Evolutionary conservation across 2,329 filamentous ascomycete genomes (phyloP).

Genomic region (Talaromyces islandicus): DNA sequence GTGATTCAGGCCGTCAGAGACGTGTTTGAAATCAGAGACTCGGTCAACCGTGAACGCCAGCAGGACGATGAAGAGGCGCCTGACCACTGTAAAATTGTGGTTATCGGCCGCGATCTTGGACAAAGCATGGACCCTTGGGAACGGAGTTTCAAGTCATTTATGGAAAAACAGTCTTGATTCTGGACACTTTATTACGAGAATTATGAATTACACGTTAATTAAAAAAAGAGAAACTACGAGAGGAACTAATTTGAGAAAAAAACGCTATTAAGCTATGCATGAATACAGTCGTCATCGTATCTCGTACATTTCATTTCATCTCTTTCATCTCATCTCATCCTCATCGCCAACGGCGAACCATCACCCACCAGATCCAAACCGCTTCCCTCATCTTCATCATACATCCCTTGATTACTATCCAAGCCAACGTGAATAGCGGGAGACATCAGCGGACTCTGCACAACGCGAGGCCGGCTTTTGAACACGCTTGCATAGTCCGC

Average conservation of each 20-base stretch:
- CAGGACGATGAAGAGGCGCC: slow-evolving; percentile 15
- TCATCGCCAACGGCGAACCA: slow-evolving; percentile 10
- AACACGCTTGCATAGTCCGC: slow-evolving; percentile 78
- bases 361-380: slow-evolving; percentile 5
- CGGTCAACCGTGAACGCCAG: slow-evolving; percentile 14
- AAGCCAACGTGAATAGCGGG: slow-evolving; percentile 32
- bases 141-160: slow-evolving; percentile 27
- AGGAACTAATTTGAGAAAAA: not conserved
- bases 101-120: slow-evolving; percentile 42
- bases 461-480: slow-evolving; percentile 73
- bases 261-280: not conserved
- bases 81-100: slow-evolving; percentile 38
- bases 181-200: not conserved
- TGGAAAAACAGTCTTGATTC: slow-evolving; percentile 10
- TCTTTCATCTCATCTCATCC: slow-evolving; percentile 8
- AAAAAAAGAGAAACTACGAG: not conserved
- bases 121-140: slow-evolving; percentile 25
- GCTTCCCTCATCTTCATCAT: slow-evolving; percentile 5
- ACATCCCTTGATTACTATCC: slow-evolving; percentile 13
- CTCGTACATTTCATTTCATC: not conserved
- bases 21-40: slow-evolving; percentile 83
- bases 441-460: slow-evolving; percentile 60
- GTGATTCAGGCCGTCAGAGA: slow-evolving; percentile 89
- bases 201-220: not conserved
- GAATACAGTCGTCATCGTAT: slow-evolving; percentile 1